These are phyloP conservation scores for Penicillium aurantiogriseum DNA, from an alignment of 2,329 filamentous ascomycete species.

Conservation along the genomic window DNA sequence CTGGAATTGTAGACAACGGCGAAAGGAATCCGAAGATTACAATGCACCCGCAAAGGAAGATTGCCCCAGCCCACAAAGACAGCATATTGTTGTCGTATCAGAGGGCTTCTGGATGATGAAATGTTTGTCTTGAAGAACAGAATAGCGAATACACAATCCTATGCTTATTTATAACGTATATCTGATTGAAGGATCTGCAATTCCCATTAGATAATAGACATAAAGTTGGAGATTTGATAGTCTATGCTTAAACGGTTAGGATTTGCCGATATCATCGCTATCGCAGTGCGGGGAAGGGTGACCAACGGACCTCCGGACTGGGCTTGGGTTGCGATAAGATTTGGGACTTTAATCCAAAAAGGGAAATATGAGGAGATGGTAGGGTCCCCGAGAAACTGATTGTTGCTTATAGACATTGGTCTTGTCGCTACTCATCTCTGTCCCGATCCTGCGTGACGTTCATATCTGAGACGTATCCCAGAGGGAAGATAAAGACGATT, in stretches of 20 bases:
- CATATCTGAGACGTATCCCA: neutral
- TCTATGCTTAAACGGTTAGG: neutral
- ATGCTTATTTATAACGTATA: slow-evolving; percentile 7
- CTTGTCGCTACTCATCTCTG: neutral
- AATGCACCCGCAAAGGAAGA: slow-evolving; percentile 12
- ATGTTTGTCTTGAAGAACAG: neutral
- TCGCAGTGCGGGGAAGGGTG: slow-evolving; percentile 17
- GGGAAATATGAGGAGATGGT: slow-evolving; percentile 18
- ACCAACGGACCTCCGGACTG: slow-evolving; percentile 1
- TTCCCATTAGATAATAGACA: slow-evolving; percentile 10
- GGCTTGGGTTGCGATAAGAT: slow-evolving; percentile 8
- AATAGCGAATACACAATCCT: too few species aligned
- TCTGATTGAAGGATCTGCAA: neutral
- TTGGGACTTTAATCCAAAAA: slow-evolving; percentile 6
- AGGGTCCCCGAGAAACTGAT: neutral
- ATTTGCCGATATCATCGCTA: slow-evolving; percentile 7
- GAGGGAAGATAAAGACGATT: neutral
- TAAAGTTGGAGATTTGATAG: neutral
- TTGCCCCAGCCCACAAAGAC: slow-evolving; percentile 14
- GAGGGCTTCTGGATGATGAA: neutral
- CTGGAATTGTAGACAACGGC: slow-evolving; percentile 26
- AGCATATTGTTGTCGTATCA: slow-evolving; percentile 11
- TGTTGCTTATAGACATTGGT: neutral
- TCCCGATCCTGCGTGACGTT: too few species aligned
- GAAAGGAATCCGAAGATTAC: slow-evolving; percentile 14